These are phyloP conservation scores for Phyllosticta citriasiana DNA, from an alignment of 2,329 filamentous ascomycete genomes.

Conservation along the genomic window DNA sequence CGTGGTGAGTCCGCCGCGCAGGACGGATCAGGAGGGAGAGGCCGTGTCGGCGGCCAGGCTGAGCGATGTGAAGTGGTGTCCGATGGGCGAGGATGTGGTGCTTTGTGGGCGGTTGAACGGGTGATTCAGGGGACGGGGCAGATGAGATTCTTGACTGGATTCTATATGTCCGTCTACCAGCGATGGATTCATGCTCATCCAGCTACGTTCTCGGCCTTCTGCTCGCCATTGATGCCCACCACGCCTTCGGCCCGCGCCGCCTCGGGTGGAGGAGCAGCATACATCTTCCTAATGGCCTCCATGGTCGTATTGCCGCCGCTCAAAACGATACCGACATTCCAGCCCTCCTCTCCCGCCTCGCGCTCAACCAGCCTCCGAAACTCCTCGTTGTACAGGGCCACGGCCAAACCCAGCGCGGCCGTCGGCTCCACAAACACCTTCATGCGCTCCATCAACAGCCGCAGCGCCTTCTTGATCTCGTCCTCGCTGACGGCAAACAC, in stretches of 20 bases:
- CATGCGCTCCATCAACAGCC: constrained; percentile 72
- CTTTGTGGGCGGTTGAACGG: constrained; percentile 52
- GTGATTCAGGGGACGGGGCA: neutral
- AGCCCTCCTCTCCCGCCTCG: constrained; percentile 62
- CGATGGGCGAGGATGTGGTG: constrained; percentile 73
- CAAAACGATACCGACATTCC: constrained; percentile 56
- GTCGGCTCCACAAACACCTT: constrained; percentile 89
- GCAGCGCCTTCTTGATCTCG: constrained; percentile 68
- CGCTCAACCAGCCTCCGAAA: constrained; percentile 61
- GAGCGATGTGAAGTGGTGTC: constrained; percentile 59
- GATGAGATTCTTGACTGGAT: neutral
- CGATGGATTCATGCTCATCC: constrained; percentile 18
- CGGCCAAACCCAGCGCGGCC: constrained; percentile 73
- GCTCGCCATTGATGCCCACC: constrained; percentile 31
- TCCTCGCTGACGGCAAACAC: constrained; percentile 70
- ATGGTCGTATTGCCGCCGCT: constrained; percentile 57
- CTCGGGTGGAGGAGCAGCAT: constrained; percentile 22
- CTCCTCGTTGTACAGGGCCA: constrained; percentile 74
- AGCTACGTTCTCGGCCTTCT: constrained; percentile 37
- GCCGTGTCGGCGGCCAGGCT: constrained; percentile 53
- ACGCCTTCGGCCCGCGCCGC: constrained; percentile 32
- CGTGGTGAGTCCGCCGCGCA: constrained; percentile 59
- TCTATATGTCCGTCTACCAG: neutral
- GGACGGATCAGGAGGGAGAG: constrained; percentile 36
- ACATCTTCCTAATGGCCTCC: constrained; percentile 49